A percentile compares a stretch with the other conserved stretches of the same genome.
Conservation (phyloP, 148 eudicot genomes). For the Dianthus caryophyllus region DNA sequence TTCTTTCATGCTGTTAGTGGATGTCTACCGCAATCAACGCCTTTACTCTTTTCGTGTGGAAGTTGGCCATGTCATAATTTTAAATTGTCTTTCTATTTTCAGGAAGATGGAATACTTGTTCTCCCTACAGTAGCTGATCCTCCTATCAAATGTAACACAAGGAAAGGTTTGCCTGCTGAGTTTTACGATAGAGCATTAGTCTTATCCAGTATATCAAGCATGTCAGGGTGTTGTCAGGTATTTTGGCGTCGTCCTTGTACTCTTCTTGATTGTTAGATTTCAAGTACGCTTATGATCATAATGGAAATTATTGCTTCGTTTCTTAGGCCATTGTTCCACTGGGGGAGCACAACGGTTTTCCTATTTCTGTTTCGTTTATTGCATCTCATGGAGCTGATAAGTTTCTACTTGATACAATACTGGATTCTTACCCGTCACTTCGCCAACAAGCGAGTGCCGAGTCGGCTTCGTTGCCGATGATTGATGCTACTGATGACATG, state of each 20-base stretch:
- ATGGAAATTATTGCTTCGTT: slow-evolving; percentile 13
- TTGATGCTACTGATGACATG: slow-evolving; percentile 51
- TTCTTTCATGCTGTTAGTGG: not conserved
- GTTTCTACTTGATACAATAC: slow-evolving; percentile 77
- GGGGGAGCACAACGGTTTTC: slow-evolving; percentile 58
- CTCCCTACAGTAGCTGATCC: slow-evolving; percentile 72
- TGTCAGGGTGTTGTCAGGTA: slow-evolving; percentile 99
- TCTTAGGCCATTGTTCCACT: slow-evolving; percentile 65
- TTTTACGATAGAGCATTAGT: slow-evolving; percentile 57
- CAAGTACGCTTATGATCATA: not conserved
- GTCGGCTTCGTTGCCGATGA: slow-evolving; percentile 37
- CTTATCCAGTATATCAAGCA: slow-evolving; percentile 65
- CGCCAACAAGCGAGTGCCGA: slow-evolving; percentile 51
- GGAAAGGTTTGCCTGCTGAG: slow-evolving; percentile 44
- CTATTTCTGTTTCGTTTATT: slow-evolving; percentile 63
- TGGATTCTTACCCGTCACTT: slow-evolving; percentile 68
- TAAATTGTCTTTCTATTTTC: slow-evolving; percentile 9
- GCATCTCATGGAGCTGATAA: slow-evolving; percentile 80
- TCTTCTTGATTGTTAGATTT: not conserved
- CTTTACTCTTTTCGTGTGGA: not conserved
- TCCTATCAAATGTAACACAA: slow-evolving; percentile 52
- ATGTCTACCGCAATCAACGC: too few species aligned
- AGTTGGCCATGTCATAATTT: not conserved
- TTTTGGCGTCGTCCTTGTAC: not conserved
- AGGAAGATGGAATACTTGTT: slow-evolving; percentile 83